Percentiles rank a stretch among this genome's conserved stretches.
phyloP scores from a whole-genome alignment of 139 green algal species.

The Dunaliella sp. region DNA sequence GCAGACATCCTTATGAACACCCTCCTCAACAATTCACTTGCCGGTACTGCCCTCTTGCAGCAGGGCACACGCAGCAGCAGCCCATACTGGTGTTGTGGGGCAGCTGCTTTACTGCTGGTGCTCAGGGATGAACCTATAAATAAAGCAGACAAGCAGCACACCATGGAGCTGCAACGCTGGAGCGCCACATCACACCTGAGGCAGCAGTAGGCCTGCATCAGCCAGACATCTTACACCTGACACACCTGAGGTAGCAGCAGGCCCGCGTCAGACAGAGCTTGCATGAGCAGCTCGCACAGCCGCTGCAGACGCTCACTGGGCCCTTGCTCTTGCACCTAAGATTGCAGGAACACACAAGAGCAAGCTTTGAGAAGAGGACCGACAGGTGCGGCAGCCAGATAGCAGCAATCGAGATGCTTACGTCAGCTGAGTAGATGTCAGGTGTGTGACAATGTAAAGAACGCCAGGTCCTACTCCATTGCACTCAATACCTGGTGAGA shows the following conservation, averaged over 20 bases:
- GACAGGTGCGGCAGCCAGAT: no score
- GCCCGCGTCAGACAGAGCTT: conserved; percentile 31
- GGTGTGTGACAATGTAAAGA: background rate
- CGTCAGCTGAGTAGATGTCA: background rate
- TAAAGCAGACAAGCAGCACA: background rate
- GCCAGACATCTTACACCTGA: no score
- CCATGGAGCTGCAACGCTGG: no score
- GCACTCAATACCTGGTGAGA: background rate
- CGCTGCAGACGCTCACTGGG: conserved; percentile 33
- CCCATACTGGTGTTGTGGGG: no score
- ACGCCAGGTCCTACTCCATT: background rate
- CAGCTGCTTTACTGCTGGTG: no score
- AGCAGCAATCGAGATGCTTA: background rate
- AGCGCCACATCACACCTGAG: no score
- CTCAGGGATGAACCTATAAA: background rate
- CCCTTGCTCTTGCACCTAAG: conserved; percentile 24
- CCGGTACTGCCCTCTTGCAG: no score
- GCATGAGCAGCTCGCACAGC: conserved; percentile 42
- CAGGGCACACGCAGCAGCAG: no score
- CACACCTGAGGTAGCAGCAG: conserved; percentile 44
- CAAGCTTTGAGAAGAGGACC: no score
- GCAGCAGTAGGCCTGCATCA: conserved; percentile 37
- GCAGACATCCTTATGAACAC: no score
- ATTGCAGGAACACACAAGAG: no score
- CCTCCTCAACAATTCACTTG: no score